Conservation (phyloP, 768 basidiomycete genomes). For the Boletus subcaerulescens region DNA sequence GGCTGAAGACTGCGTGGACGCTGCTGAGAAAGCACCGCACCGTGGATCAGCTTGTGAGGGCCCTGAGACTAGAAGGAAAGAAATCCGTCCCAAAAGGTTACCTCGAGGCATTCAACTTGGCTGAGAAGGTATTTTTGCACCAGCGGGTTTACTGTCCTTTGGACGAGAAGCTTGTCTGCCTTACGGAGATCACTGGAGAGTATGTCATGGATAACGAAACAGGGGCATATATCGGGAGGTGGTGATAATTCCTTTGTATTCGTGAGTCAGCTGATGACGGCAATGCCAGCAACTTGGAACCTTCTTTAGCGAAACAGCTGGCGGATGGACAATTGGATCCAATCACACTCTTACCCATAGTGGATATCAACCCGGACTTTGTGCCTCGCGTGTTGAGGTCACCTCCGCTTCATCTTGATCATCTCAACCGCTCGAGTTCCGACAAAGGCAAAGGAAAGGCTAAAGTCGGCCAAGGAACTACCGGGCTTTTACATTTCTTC, state of each 20-base stretch:
- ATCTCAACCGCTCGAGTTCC: constrained; percentile 25
- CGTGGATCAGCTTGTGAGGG: constrained; percentile 76
- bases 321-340: constrained; percentile 74
- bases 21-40: constrained; percentile 84
- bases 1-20: constrained; percentile 87
- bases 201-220: constrained; percentile 52
- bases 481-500: constrained; percentile 60
- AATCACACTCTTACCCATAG: constrained; percentile 61
- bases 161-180: constrained; percentile 59
- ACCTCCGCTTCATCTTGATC: constrained; percentile 31
- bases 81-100: constrained; percentile 78
- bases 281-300: constrained; percentile 56
- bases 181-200: constrained; percentile 58
- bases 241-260: constrained; percentile 3
- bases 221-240: constrained; percentile 77
- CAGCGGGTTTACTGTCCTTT: constrained; percentile 89
- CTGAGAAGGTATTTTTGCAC: constrained; percentile 90
- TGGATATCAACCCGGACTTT: constrained; percentile 73
- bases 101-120: constrained; percentile 67
- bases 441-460: constrained; percentile 50
- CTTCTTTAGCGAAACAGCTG: constrained; percentile 59
- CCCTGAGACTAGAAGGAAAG: constrained; percentile 78
- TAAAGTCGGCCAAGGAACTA: constrained; percentile 19
- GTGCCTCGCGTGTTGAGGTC: constrained; percentile 51
- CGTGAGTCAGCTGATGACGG: constrained; percentile 9